Conservation (phyloP, 208 protist species). For the Herpetomonas samuelpessoai region DNA sequence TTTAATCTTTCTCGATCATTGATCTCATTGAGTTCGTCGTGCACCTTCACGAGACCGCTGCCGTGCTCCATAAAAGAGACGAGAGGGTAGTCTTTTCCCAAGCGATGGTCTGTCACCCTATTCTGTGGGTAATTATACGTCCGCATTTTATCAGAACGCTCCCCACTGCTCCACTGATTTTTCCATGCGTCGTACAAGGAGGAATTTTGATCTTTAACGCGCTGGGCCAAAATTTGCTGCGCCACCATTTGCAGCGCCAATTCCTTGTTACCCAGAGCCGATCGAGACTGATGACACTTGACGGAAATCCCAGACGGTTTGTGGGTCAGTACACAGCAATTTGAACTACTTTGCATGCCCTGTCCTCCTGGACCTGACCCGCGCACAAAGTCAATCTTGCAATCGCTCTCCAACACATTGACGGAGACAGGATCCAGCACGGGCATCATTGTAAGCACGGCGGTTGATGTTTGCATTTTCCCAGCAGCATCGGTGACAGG, state of each 20-base stretch:
- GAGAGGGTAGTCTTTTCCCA: slow-evolving; percentile 82
- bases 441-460: slow-evolving; percentile 84
- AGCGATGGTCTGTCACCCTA: slow-evolving; percentile 83
- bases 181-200: slow-evolving; percentile 72
- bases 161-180: slow-evolving; percentile 87
- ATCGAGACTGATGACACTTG: slow-evolving; percentile 88
- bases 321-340: slow-evolving; percentile 85
- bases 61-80: slow-evolving; percentile 76
- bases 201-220: slow-evolving; percentile 69
- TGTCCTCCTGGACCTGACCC: slow-evolving; percentile 87
- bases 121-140: slow-evolving; percentile 92
- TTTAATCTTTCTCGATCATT: slow-evolving; percentile 63
- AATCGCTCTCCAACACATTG: slow-evolving; percentile 81
- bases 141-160: slow-evolving; percentile 89
- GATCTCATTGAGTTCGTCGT: slow-evolving; percentile 78
- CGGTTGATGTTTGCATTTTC: slow-evolving; percentile 92
- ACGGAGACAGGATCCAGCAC: slow-evolving; percentile 86
- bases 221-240: slow-evolving; percentile 65
- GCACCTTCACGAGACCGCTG: slow-evolving; percentile 51
- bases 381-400: slow-evolving; percentile 85
- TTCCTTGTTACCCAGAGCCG: slow-evolving; percentile 87
- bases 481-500: slow-evolving; percentile 83
- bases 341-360: slow-evolving; percentile 89
- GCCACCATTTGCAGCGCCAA: slow-evolving; percentile 85
- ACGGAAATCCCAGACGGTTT: slow-evolving; percentile 87